Evolutionary conservation across 441 rosid genomes (phyloP), one percentile per base, ranked within the genome.

Genomic region (Arabidopsis lyrata): DNA sequence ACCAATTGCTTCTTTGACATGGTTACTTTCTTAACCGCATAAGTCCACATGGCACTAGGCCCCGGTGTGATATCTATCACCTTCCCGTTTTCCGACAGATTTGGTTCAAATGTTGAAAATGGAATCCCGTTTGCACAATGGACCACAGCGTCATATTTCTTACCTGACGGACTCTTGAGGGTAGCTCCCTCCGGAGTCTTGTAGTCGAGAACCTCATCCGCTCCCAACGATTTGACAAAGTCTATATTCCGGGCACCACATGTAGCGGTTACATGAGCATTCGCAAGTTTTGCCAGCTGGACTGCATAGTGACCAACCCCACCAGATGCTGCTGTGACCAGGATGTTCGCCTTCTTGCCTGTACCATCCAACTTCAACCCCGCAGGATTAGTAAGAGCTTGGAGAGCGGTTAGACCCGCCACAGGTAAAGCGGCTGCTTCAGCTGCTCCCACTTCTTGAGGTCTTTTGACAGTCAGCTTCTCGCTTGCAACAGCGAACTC

Each of bases 231-330:
- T 81, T 84, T 90, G 34, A 89, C 88, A 0, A 90, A 62, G 68
- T 86, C 87, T 1, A 89, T 44, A 85, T 90, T 89, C 55, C 91
- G 83, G 0, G 89, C 90, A 13, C 95, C 95, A 47, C 91, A 89
- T 6, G 97, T 88, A 56, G 97, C 97, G 2, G 95, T 90, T 61
- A 87, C 95, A 31, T 90, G 92, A 8, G 92, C 76, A 63, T 90
- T 90, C 42, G 83, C 95, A 12, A 87, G 87, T 79, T 93, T 93
- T 13, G 94, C 97, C 1, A 93, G 63, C 67, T 90, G 97, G 66
- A 90, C 90, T 0, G 90, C 91, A n/a, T 88, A 91, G 61, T 89
- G 97, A 32, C 96, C 94, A 5, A 93, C 98, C 0, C 94, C 94
- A n/a, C 96, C 97, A 1, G 97, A 91, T 47, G 91, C 94, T 52